Base-by-base conservation (phyloP, 371 early-diverging fungal species). In the Fennellomyces sp. region DNA sequence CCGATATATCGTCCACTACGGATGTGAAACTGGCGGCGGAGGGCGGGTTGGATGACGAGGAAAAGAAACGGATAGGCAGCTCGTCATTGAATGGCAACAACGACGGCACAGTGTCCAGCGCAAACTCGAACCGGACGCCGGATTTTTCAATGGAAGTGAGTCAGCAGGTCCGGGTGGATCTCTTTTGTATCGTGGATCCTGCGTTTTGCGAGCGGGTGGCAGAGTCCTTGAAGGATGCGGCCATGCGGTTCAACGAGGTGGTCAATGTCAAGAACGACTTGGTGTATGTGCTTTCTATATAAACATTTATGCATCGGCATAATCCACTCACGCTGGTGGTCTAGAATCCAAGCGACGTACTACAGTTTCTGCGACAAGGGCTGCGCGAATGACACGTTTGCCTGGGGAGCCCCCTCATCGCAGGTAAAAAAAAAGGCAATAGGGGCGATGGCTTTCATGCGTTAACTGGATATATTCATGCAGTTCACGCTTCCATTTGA, bases 401-500 rank as follows among this genome's bases (percentile, higher is more conserved):
- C 72, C 2, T 76, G 77, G 77, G 77, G 74, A 25, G 59, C 64
- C 31, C 77, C 77, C 12, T 66, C 77, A 23, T 76, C 77, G 15
- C 73, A 73, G 56, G 75, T 75, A 70, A 50, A 6, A 27, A 7
- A 52, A 27, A 33, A 13, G 13, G 35, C 6, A 33, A 33, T 8
- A 33, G 35, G 13, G 13, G 13, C 8, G 35, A 33, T 6, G 13
- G 8, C 13, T 33, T 33, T 29, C 39, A 13, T 26, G 2, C 27
- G 4, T 53, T 25, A 23, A n/a, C 19, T 57, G 19, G 25, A 35
- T 42, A 19, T 45, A 45, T 45, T 45, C 29, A 28, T n/a, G 27
- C 42, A 78, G 71, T 80, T 76, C 58, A 80, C 73, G 19, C 63
- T 80, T 25, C 80, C 80, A n/a, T 72, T 70, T 61, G 69, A 76